Evolutionary conservation across 2,329 filamentous ascomycete species (phyloP), one percentile per base, ranked within the genome.

Genomic region (Penicillium sp.): DNA sequence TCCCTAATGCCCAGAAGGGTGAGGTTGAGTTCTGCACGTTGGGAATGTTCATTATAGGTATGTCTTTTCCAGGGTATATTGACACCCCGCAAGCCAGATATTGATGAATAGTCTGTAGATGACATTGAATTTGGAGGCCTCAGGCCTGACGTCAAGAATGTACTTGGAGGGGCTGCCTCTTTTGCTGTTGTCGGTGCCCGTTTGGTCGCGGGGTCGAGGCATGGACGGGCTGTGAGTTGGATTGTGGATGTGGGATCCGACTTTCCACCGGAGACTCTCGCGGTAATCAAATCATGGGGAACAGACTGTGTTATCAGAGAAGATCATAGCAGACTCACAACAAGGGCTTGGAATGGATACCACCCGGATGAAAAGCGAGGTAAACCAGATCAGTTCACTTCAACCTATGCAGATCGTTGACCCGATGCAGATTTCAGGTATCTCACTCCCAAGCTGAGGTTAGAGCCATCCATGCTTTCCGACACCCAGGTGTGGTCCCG

Each of bases 331-430:
- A 86, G 90, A 24, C 80, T 90, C 49, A 98, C 93, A 2, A 99
- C 95, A 0, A 86, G 91, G 46, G 93, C 90, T 46, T 96, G 91
- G 91, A 98, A 98, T 72, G 90, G 90, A 49, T 98, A 98, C 71
- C 86, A 88, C 37, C 82, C 84, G 31, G 82, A 85, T 52, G 85
- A 86, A 57, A 84, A 90, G 71, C 83, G 87, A 77, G 79, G 83
- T 76, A 50, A 57, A 62, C 61, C 26, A 27, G 31, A 10, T 29
- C 37, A 39, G 13, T 42, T 37, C 10, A 14, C n/a, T 27, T 13
- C 16, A 9, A 42, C 3, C 14, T 4, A 29, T 43, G n/a, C 31
- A 47, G 29, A 42, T 43, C 22, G 10, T 57, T 55, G 14, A 1
- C 29, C 22, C 9, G 45, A 37, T 62, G 80, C 83, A 75, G 87